Conservation (phyloP, 1,284 basidiomycete genomes). For the Mycena sp. region DNA sequence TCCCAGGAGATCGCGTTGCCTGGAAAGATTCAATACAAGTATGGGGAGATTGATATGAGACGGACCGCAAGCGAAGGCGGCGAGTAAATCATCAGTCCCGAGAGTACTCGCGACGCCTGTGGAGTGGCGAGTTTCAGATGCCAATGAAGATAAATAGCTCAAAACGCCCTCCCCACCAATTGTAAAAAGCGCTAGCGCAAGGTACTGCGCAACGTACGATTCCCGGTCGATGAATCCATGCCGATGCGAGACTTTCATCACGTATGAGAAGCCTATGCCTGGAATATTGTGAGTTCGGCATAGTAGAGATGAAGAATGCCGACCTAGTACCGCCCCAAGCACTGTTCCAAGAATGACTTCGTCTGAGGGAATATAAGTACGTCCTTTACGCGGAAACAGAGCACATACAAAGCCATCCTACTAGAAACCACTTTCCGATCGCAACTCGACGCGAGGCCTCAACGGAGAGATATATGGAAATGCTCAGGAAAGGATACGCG, state of each 20-base stretch:
- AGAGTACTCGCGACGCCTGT: constrained; percentile 75
- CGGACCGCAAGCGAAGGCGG: constrained; percentile 90
- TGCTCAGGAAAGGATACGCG: constrained; percentile 92
- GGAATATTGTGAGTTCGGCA: neutral
- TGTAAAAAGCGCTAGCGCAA: constrained; percentile 85
- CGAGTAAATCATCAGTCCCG: constrained; percentile 89
- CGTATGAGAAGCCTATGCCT: constrained; percentile 79
- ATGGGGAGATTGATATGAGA: constrained; percentile 1
- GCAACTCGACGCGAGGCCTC: constrained; percentile 75
- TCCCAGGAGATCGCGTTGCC: constrained; percentile 95
- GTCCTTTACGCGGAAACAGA: constrained; percentile 15
- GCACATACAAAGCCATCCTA: constrained; percentile 78
- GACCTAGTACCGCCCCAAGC: constrained; percentile 83
- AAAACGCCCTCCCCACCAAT: constrained; percentile 54
- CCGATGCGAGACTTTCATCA: constrained; percentile 86
- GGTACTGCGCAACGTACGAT: constrained; percentile 91
- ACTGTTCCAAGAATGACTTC: constrained; percentile 87
- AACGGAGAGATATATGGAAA: constrained; percentile 89
- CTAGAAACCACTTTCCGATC: constrained; percentile 82
- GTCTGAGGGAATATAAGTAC: constrained; percentile 58
- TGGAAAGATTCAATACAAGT: constrained; percentile 42
- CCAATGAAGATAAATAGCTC: neutral
- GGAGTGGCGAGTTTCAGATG: neutral
- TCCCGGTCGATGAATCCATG: constrained; percentile 89
- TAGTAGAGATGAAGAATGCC: constrained; percentile 10